A percentile compares a stretch with the other conserved stretches of the same genome.
These are phyloP conservation scores for Panicum virgatum DNA, from an alignment of 202 grass and related monocot species.

Conservation along the genomic window DNA sequence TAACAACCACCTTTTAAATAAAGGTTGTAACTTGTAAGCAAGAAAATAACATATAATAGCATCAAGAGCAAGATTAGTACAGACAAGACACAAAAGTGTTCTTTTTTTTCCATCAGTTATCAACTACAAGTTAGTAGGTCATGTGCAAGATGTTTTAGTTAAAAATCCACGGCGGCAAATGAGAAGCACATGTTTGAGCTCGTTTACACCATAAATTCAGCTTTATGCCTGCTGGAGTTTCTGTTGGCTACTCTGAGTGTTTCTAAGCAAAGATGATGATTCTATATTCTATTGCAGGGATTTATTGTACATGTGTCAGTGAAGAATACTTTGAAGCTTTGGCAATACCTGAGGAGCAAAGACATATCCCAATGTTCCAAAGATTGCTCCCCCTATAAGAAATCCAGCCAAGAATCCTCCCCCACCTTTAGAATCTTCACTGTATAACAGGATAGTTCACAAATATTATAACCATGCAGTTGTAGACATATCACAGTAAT, in stretches of 20 bases:
- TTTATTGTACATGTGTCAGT: neutral
- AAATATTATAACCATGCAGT: neutral
- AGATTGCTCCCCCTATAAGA: constrained; percentile 68
- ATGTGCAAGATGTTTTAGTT: neutral
- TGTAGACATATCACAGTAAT: neutral
- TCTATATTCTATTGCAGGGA: neutral
- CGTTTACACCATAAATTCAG: neutral
- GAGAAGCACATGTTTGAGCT: neutral
- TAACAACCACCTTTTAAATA: neutral
- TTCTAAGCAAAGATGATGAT: neutral
- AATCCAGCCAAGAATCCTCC: constrained; percentile 67
- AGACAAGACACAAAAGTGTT: neutral
- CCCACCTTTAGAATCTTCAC: constrained; percentile 59
- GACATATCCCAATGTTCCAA: constrained; percentile 66
- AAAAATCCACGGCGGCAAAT: neutral
- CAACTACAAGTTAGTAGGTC: neutral
- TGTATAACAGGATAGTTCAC: constrained; percentile 18
- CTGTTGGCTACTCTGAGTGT: neutral
- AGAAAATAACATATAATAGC: neutral
- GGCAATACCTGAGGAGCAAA: constrained; percentile 63
- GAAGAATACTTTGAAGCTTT: neutral
- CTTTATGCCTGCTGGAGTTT: neutral
- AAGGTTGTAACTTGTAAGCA: neutral
- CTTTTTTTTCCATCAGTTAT: neutral
- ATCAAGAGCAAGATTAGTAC: neutral